Base-by-base conservation (phyloP, 345 rosid genomes). In the Dimocarpus longan region DNA sequence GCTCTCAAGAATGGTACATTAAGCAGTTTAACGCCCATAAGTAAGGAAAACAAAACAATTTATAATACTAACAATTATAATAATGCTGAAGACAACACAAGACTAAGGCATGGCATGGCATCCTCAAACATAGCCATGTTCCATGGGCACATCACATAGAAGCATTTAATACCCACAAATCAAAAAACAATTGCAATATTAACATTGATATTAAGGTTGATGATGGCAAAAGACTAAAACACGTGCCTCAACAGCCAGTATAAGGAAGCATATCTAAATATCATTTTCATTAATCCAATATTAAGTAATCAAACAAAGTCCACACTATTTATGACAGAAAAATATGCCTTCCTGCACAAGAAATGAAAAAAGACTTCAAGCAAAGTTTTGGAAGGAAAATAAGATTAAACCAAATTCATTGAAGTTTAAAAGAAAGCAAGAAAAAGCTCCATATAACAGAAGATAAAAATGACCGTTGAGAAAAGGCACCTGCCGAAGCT, bases 401-500 rank as follows among this genome's bases (percentile, higher is more conserved):
- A 78, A 12, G 46, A 70, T 26, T 11, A 64, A 56, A 66, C n/a
- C 68, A 77, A 65, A 46, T 40, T 60, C 32, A 72, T 40, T 18
- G 11, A 22, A 48, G 69, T 40, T 77, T 40, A 54, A 44, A 32
- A 56, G 48, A 21, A 21, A 32, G 28, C 4, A 28, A 19, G 10
- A 54, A 13, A 72, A 72, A 28, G 46, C 21, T 44, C 48, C 66
- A 84, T 78, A 70, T 74, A 66, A 74, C 32, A 72, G 26, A 46
- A 16, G 71, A 60, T 24, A 80, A 64, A 76, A 52, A 60, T 76
- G 24, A 19, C 54, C 26, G 73, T 15, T 22, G 28, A 74, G 13
- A 56, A 15, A 19, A 54, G 60, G 42, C 75, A 90, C 99, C 98
- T 90, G 91, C 65, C 81, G 87, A 82, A 93, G 86, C 86, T 88